Evolutionary conservation across 176 grass and related monocot genomes (phyloP), one percentile per base, ranked within the genome.

Genomic region (Juncus effusus): DNA sequence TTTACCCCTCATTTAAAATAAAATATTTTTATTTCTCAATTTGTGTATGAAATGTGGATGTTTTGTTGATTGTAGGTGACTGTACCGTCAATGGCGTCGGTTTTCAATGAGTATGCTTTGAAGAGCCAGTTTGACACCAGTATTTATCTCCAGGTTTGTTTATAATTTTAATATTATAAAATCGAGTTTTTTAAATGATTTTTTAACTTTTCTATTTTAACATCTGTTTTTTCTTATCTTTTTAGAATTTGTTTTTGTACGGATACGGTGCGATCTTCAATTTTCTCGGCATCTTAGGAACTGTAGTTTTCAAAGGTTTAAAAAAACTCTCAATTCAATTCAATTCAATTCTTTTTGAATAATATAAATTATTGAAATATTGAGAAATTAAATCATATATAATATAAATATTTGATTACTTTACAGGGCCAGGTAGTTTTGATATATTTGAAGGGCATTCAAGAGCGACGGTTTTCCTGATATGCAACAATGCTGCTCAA

Each of bases 261-360:
- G 94, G 94, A 73, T 93, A 99, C 85, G 94, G 94, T 74, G 94
- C 94, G 60, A 87, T 99, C 79, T 99, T 99, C 78, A 99, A 99
- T 68, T 87, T 99, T 40, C 83, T 99, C 70, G 94, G 89, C 10
- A 93, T 99, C 71, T 28, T 99, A 65, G 94, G 78, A 51, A 99
- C 81, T 67, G 89, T 77, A 51, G 40, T 99, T 80, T 85, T 93
- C 72, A 70, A 99, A 86, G 94, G 94, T 99, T 77, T 53, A 47
- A 6, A 6, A 6, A 47, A 47, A 0, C 41, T 66, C 54, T 77
- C 6, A 69, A 44, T 52, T 51, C 4, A 58, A 40, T 36, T 77
- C 6, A 69, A 44, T 52, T 51, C 4, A 58, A 40, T 36, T 60
- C 54, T 77, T 59, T 11, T 76, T 70, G 44, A 14, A 10, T 41